A percentile compares a stretch with the other conserved stretches of the same genome.
These are phyloP conservation scores for Epicoccum nigrum DNA, from an alignment of 2,329 filamentous ascomycete genomes.

Conservation along the genomic window DNA sequence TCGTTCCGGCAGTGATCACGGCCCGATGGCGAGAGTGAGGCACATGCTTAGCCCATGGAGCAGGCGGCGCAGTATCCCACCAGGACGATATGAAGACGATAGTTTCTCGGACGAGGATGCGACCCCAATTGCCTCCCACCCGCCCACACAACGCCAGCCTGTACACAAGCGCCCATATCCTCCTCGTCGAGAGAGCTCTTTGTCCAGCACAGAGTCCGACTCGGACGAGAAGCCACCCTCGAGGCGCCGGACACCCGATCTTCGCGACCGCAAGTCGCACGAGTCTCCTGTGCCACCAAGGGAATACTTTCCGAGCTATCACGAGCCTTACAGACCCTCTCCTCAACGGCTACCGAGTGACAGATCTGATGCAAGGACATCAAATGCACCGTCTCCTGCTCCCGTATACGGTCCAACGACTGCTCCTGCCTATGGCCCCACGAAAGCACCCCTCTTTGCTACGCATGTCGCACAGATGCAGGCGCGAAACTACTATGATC, in stretches of 20 bases:
- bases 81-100: conserved; percentile 37
- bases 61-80: conserved; percentile 33
- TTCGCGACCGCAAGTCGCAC: conserved; percentile 52
- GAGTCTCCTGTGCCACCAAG: conserved; percentile 49
- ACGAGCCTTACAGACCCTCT: conserved; percentile 39
- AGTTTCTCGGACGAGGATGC: conserved; percentile 38
- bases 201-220: conserved; percentile 41
- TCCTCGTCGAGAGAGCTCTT: conserved; percentile 43
- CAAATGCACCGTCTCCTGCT: conserved; percentile 28
- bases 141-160: conserved; percentile 31
- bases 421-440: conserved; percentile 51
- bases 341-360: conserved; percentile 28
- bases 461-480: conserved; percentile 52
- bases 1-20: conserved; percentile 36
- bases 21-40: conserved; percentile 39
- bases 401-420: conserved; percentile 51
- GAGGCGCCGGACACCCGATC: conserved; percentile 34
- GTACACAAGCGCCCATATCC: conserved; percentile 41
- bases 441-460: conserved; percentile 54
- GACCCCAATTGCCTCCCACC: conserved; percentile 34
- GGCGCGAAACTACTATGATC: conserved; percentile 40
- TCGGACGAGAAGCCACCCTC: conserved; percentile 37
- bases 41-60: conserved; percentile 46
- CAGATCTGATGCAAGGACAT: conserved; percentile 22
- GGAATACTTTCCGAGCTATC: conserved; percentile 48